Evolutionary conservation across 2,329 filamentous ascomycete species (phyloP), one percentile per base, ranked within the genome.

Genomic region (Fusarium devonianum): DNA sequence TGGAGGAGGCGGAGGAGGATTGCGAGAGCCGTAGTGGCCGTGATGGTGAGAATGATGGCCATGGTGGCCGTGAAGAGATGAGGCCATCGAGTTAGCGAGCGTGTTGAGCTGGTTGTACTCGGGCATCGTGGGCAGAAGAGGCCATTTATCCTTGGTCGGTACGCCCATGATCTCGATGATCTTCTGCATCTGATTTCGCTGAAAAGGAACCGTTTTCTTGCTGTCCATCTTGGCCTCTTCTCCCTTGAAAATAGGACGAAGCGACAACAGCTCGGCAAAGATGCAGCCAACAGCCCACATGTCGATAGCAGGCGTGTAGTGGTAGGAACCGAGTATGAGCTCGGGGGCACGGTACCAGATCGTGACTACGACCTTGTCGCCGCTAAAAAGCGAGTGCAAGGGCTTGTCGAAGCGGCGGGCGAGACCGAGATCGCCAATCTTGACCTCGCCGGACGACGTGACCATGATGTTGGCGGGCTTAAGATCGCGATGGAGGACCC

Each of bases 381-480:
- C 94, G 13, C 85, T 89, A 72, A 94, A 99, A 2, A 99, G 82
- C 0, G 90, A 90, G 66, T 96, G 91, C 1, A 97, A 77, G 0
- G 94, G 94, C 68, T 97, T 97, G 75, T 94, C 88, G 73, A 97
- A 97, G 2, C 97, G 80, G 13, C 94, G 86, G 7, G 94, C 94
- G 2, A 99, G 82, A 3, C 94, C 94, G 29, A 99, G 76, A 71
- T 99, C 94, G 29, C 94, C 94, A 58, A 99, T 96, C 69, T 94
- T 94, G 62, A 99, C 92, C 58, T 91, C 89, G 9, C 94, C 94
- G 5, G 78, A 76, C 6, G 90, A 94, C 1, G 92, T 97, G 36
- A 99, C 93, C 87, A 99, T 96, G 74, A 99, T 99, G 71, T 99
- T 99, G 62, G 94, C 94, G 3, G 94, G 94, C 70, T 99, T 99